Evolutionary conservation across 2,329 filamentous ascomycete genomes (phyloP).

Genomic region (Graphilbum fragrans): DNA sequence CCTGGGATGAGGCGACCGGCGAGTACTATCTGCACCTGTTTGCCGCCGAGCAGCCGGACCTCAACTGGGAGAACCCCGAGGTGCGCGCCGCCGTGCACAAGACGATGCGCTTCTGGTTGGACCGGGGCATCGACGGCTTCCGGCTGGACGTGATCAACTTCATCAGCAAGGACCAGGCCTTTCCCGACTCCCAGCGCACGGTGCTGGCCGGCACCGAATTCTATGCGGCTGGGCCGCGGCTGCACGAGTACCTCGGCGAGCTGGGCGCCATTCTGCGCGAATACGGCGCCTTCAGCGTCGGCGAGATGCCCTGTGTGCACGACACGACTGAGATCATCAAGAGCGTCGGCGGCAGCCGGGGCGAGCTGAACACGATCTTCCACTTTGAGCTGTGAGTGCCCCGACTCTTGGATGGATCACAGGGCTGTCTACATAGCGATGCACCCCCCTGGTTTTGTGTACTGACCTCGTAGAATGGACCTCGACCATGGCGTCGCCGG

Average conservation of each 20-base stretch:
- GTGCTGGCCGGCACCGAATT: constrained; percentile 23
- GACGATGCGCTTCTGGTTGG: constrained; percentile 67
- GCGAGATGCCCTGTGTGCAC: constrained; percentile 31
- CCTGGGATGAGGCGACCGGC: constrained; percentile 54
- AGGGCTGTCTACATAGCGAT: no score
- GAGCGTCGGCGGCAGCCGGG: constrained; percentile 1
- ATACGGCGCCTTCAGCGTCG: constrained; percentile 58
- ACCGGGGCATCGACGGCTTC: constrained; percentile 60
- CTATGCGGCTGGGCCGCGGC: constrained; percentile 37
- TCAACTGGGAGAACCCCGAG: constrained; percentile 68
- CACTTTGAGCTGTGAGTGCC: constrained; percentile 4
- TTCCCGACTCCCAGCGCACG: constrained; percentile 36
- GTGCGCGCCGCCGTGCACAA: constrained; percentile 59
- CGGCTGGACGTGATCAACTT: constrained; percentile 63
- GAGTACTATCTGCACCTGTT: constrained; percentile 73
- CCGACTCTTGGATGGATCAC: no score
- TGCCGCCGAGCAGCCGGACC: constrained; percentile 47
- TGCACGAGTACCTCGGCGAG: constrained; percentile 54
- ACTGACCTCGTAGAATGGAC: background rate
- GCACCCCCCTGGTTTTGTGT: background rate
- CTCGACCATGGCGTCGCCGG: constrained; percentile 3
- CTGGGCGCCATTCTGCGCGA: constrained; percentile 56
- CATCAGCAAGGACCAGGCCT: constrained; percentile 49
- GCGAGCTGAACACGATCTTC: constrained; percentile 5
- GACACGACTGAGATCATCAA: constrained; percentile 6